Evolutionary conservation across 1,284 basidiomycete species (phyloP), one percentile per base, ranked within the genome.

Genomic region (Chalciporus sp.): DNA sequence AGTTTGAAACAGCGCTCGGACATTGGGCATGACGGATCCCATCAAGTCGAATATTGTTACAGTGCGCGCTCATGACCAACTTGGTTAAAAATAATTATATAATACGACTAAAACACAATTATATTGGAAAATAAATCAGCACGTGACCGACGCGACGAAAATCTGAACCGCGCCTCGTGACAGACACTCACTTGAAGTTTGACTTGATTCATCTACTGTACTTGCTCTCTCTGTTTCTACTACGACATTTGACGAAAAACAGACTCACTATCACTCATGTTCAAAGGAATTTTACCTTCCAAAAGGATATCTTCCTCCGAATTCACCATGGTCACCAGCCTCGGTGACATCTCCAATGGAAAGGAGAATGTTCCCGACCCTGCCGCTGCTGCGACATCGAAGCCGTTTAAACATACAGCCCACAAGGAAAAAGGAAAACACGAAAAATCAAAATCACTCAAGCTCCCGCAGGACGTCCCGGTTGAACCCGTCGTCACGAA

Each of bases 271-370:
- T 49, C 28, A 58, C 43, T 19, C 61, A 90, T 90, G 88, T 90
- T 90, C 75, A 90, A 88, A 72, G 80, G 79, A 59, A 88, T 90
- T 56, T 74, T 90, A 40, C 85, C 86, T 10, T 79, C 81, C 4
- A 83, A 84, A 68, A 77, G 87, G 62, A 65, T 83, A 49, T 74
- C 82, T 28, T 82, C 83, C 28, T 72, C 80, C 2, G 87, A 90
- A 40, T 90, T 90, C 58, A 85, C 84, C 11, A 87, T 90, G 76
- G 67, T 90, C 49, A 88, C 85, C 0, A 70, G 73, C 7, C 72
- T 83, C 10, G 74, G 66, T 17, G 81, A 83, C 47, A 62, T 72
- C 20, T 63, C 70, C 43, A 79, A 76, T 57, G 82, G 80, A 61
- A 89, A 89, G 69, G 87, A 90, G 71, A 90, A 90, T 63, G 68